A percentile compares a stretch with the other conserved stretches of the same genome.
Conservation (phyloP, 805 yeast species). For the Candida caryicola region DNA sequence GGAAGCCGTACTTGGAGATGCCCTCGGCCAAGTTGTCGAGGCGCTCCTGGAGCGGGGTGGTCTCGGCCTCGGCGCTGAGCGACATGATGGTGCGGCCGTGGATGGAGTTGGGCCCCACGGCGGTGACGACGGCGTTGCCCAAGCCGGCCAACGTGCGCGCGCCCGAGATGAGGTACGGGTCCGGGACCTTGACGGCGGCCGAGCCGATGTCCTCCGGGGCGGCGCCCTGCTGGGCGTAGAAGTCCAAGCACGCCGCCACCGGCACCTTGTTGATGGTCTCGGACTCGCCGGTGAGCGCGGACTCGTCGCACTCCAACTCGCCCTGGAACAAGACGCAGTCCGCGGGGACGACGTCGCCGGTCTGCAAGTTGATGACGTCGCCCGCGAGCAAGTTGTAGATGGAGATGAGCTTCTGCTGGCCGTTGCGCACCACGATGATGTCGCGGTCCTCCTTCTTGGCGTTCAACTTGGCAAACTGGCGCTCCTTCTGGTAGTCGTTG, state of each 20-base stretch:
- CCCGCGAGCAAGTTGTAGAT: conserved; percentile 82
- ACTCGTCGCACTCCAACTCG: conserved; percentile 83
- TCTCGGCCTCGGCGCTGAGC: conserved; percentile 69
- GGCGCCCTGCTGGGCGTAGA: conserved; percentile 25
- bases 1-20: conserved; percentile 89
- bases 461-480: conserved; percentile 85
- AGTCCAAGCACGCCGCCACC: conserved; percentile 41
- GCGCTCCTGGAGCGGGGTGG: conserved; percentile 86
- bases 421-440: conserved; percentile 72
- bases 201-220: conserved; percentile 40
- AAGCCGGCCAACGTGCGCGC: conserved; percentile 83
- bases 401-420: conserved; percentile 63
- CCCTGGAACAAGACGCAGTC: conserved; percentile 78
- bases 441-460: conserved; percentile 83
- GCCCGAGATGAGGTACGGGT: conserved; percentile 89
- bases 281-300: conserved; percentile 92
- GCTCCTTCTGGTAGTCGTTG: conserved; percentile 95
- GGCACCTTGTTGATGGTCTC: conserved; percentile 71
- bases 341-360: conserved; percentile 93
- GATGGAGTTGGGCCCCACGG: conserved; percentile 85
- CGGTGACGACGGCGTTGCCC: conserved; percentile 82
- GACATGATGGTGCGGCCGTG: conserved; percentile 91
- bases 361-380: conserved; percentile 75
- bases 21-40: conserved; percentile 83
- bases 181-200: conserved; percentile 46